Evolutionary conservation across 176 grass and related monocot genomes (phyloP).

Genomic region (Eleusine indica): DNA sequence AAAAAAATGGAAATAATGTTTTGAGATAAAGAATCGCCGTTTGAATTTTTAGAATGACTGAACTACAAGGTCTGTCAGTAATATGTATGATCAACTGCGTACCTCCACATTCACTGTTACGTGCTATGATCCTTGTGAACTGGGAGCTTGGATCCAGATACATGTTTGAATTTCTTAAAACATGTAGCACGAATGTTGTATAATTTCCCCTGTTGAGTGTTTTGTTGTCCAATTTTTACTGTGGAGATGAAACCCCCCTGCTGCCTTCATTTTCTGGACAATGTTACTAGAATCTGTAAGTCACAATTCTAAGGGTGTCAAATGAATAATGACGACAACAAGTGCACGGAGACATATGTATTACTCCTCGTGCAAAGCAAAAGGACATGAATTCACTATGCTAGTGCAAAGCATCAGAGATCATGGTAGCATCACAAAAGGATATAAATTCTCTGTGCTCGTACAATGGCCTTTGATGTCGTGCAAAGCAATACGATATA

Average conservation of each 20-base stretch:
- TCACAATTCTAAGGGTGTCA: too few species aligned
- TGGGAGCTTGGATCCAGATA: not conserved
- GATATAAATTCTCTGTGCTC: too few species aligned
- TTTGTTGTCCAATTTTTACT: not conserved
- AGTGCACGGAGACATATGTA: too few species aligned
- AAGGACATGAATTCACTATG: too few species aligned
- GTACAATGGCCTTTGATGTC: too few species aligned
- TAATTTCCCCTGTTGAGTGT: not conserved
- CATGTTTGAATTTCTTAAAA: not conserved
- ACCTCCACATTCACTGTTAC: not conserved
- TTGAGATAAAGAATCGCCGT: not conserved
- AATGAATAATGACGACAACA: too few species aligned
- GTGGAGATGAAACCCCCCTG: not conserved
- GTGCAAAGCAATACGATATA: too few species aligned
- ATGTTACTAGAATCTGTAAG: too few species aligned
- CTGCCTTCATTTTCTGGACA: too few species aligned
- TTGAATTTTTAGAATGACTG: not conserved
- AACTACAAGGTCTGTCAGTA: not conserved
- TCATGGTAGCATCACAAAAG: too few species aligned
- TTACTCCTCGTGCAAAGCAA: too few species aligned
- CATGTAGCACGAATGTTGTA: not conserved
- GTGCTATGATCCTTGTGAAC: not conserved
- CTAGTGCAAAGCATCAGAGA: too few species aligned
- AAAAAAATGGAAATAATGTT: not conserved
- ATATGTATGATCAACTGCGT: not conserved